Evolutionary conservation across 2,329 filamentous ascomycete genomes (phyloP), one percentile per base, ranked within the genome.

Genomic region (Claviceps capensis): DNA sequence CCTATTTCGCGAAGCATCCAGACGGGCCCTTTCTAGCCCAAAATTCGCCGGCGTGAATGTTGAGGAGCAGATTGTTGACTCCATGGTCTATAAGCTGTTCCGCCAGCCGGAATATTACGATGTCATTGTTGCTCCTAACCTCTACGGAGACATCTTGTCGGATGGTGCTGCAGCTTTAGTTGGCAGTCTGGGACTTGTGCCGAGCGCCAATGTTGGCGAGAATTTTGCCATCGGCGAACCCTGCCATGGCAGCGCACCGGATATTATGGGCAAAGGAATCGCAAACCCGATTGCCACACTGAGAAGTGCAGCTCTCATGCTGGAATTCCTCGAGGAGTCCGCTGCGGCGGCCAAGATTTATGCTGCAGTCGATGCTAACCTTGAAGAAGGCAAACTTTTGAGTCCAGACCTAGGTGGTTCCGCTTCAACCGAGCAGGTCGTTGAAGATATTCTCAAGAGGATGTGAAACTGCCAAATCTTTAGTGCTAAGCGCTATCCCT

Each of bases 81-180:
- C 85, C 56, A 98, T 98, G 93, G 89, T 97, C 53, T 97, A 97
- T 81, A 97, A 97, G 77, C 85, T 98, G 53, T 97, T 97, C 82
- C 88, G 91, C 56, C 88, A 97, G 71, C 93, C 93, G 44, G 79
- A 85, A 63, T 85, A 85, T 64, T 98, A 97, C 81, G 93, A 98
- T 68, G 91, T 97, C 59, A 95, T 98, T 61, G 93, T 98, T 47
- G 93, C 91, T 8, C 93, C 91, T 50, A 97, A 97, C 73, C 79
- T 98, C 55, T 97, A 98, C 72, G 93, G 93, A 59, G 93, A 98
- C 69, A 93, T 98, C 60, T 77, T 98, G 41, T 95, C 89, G 2
- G 93, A 98, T 68, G 91, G 89, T 58, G 91, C 93, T 49, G 93
- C 93, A 26, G 93, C 93, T 2, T 82, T 97, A 34, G 91, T 97